Base-by-base conservation (phyloP, 192 early-diverging fungal species). In the Borealophlyctis nickersoniae region DNA sequence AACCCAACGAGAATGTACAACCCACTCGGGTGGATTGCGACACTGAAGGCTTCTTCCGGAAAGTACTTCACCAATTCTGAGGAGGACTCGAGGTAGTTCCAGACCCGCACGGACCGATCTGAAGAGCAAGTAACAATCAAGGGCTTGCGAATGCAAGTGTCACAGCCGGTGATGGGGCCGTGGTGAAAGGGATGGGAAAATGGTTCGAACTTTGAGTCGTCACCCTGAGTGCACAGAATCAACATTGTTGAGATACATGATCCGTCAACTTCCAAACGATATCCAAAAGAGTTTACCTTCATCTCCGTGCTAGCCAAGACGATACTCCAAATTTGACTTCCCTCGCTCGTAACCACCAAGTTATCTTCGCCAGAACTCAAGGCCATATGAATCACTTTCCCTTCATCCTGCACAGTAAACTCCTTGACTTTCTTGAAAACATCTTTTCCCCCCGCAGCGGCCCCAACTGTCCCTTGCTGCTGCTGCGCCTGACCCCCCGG, bases 1-100 rank as follows among this genome's bases (percentile, higher is more conserved):
- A 86, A 86, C 3, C 84, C 84, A 30, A 85, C 84, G 5, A 86
- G 67, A 48, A 86, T 78, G 58, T 85, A 85, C n/a, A 86, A 75
- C n/a, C 84, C 84, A 16, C 75, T 78, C 11, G 84, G 84, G 60
- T 86, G 84, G 24, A 86, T 73, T 13, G 84, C 82, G 19, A 85
- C 73, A 5, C 69, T 68, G 58, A 73, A 86, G n/a, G 83, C 71
- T 69, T 86, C 84, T 64, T 86, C 84, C 13, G 80, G 71, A 66
- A 86, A 86, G 52, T 75, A 76, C 58, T 86, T 86, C 34, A 82
- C 81, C 19, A 86, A 67, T 58, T 86, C 84, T 26, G 62, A 75
- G 35, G 75, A 77, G 26, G 61, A 65, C 19, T 86, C 83, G 19
- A 81, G 29, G 49, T 86, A 86, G 69, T 86, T 86, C 83, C 83